Base-by-base conservation (phyloP, 805 yeast species). In the Nakazawaea populi region DNA sequence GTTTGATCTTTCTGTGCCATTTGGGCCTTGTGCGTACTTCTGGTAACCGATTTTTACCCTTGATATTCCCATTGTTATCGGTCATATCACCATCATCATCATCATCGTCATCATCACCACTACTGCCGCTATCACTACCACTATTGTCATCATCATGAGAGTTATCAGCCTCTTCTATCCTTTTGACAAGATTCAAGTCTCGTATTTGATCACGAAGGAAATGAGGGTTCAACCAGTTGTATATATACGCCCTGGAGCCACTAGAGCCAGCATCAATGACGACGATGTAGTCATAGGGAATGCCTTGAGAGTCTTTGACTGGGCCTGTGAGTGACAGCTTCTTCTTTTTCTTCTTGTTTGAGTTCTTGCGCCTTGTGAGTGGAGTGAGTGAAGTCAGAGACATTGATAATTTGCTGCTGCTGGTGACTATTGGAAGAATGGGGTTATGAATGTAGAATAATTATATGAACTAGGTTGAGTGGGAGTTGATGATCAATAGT, bases 261-360 rank as follows among this genome's bases (percentile, higher is more conserved):
- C 74, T 80, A 3, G 87, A 80, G 0, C 89, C 88, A 1, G 87
- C 79, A 61, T 83, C 89, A 2, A 83, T 75, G 4, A 83, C 71
- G 2, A 83, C 73, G 3, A 82, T 75, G 59, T 82, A 83, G 60
- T 83, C 82, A 52, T 76, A 79, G 0, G 85, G 85, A 1, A 75
- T 63, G 2, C 76, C 77, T 1, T 71, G 61, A 2, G 61, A 57
- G 48, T 75, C 72, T 31, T 61, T 60, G 2, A 75, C 55, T 0
- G 74, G 72, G 3, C 75, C 76, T 11, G 7, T 18, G 11, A 31
- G 38, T 11, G 14, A 18, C 36, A 8, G 3, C 6, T 28, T 42
- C 14, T 30, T 28, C 29, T 42, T 31, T 51, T 37, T 56, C 39
- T n/a, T 42, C 29, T 45, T 18, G 24, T 18, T 35, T 31, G 11